Conservation (phyloP, 176 grass and related monocot species). For the Phyllostachys edulis region DNA sequence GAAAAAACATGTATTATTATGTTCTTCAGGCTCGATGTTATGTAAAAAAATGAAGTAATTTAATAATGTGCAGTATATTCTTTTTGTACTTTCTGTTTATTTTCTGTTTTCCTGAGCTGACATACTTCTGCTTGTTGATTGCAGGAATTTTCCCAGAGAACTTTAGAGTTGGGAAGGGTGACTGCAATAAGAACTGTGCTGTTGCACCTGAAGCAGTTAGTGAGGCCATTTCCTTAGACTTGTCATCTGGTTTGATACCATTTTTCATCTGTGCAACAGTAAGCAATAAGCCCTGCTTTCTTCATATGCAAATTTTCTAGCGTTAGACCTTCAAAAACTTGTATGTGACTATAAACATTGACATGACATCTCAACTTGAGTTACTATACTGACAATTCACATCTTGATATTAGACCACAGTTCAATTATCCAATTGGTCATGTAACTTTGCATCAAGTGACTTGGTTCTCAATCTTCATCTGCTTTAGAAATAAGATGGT, state of each 20-base stretch:
- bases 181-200: conserved; percentile 40
- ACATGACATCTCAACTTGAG: neutral
- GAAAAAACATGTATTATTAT: neutral
- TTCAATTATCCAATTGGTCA: too few relatives aligned
- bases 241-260: conserved; percentile 64
- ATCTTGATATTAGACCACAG: too few relatives aligned
- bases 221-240: conserved; percentile 46
- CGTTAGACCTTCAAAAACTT: conserved; percentile 6
- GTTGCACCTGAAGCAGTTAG: conserved; percentile 46
- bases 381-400: neutral
- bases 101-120: conserved; percentile 2
- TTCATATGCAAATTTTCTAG: conserved; percentile 11
- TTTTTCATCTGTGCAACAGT: conserved; percentile 78
- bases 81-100: neutral
- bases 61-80: conserved; percentile 1
- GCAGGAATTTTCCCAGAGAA: conserved; percentile 77
- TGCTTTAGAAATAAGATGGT: neutral
- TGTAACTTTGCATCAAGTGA: neutral
- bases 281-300: conserved; percentile 33
- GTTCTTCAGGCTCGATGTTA: neutral
- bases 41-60: neutral
- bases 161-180: conserved; percentile 56
- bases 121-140: conserved; percentile 49
- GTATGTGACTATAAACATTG: neutral
- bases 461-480: neutral